Base-by-base conservation (phyloP, 1,139 yeast genomes). In the Taphrina pruni region DNA sequence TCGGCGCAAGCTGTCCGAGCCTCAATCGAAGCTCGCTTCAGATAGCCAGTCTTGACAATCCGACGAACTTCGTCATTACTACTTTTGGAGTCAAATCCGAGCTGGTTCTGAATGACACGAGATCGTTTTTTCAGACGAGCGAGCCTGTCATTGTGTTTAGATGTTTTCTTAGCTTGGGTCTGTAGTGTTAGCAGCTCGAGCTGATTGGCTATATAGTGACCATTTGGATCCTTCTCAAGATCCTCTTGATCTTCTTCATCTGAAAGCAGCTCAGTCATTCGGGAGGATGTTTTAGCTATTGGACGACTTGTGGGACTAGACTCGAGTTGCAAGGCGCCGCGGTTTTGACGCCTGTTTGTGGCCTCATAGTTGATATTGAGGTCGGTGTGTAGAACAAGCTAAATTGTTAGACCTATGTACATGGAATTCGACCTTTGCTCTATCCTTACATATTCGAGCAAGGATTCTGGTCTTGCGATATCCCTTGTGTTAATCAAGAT, bases 171-270 rank as follows among this genome's bases (percentile, higher is more conserved):
- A 20, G 54, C 35, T 6, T 58, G 67, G 9, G 54, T 55, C 14
- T 58, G 60, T 17, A 45, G 35, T 12, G 43, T 43, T 17, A 64
- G 41, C 26, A 64, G 20, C 6, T 55, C 38, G 12, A 64, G 36
- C 20, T 64, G 67, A 12, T 54, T 64, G 7, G 55, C 46, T 17
- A 64, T 45, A 26, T 39, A 64, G 21, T 6, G 36, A 32, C 54
- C 52, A 21, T 54, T 45, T 20, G 67, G 67, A 11, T 46, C 43
- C 17, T 35, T 39, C 17, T 56, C 67, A 11, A 64, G 39, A 2
- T 54, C 61, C 17, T 55, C 61, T 46, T 64, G 67, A 39, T 64
- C 67, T 38, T 64, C 67, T 39, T 64, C 67, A 26, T 64, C 67
- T 17, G 67, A 64, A 14, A 52, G 46, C 14, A 64, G 51, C 20